Base-by-base conservation (phyloP, 805 yeast species). In the Teunomyces atbi region DNA sequence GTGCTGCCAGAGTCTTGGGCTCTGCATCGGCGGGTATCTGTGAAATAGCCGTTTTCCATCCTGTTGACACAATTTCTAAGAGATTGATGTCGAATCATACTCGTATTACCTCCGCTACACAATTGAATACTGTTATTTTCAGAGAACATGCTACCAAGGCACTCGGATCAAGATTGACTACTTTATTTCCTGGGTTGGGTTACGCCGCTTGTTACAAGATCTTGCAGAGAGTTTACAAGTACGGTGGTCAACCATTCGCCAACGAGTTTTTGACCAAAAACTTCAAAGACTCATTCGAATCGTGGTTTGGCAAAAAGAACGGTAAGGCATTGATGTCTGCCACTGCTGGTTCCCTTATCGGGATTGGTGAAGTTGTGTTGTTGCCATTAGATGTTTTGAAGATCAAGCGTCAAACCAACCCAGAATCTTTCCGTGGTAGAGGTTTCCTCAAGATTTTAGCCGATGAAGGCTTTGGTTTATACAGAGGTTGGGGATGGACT, bases 401-500 rank as follows among this genome's bases (percentile, higher is more conserved):
- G 77, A 94, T 94, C 72, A 94, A 94, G 76, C 91, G 98, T 76
- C 99, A 94, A 78, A 94, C 99, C 45, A 94, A 94, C 77, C 99
- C 99, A n/a, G 99, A 92, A 71, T 76, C 98, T n/a, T 94, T 94
- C 81, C 86, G 84, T 70, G 99, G 99, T 58, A 87, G 99, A 76
- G 98, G 99, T 8, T 91, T 94, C 73, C 50, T 91, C 56, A 86
- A 80, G 69, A 89, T 94, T 61, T 65, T 94, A 50, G 62, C 76
- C 46, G 99, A 94, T 64, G 99, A 94, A 73, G 98, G 99, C 15
- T 78, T 89, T 49, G 89, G 94, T 19, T 77, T 94, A 57, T 94
- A 94, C 75, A 80, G 97, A 66, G 99, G 99, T 55, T 91, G 97
- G 96, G 98, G 97, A 48, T 94, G 99, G 99, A 94, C 99, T 49